phyloP scores from a whole-genome alignment of 805 yeast genomes.

The Lipomyces chichibuensis region DNA sequence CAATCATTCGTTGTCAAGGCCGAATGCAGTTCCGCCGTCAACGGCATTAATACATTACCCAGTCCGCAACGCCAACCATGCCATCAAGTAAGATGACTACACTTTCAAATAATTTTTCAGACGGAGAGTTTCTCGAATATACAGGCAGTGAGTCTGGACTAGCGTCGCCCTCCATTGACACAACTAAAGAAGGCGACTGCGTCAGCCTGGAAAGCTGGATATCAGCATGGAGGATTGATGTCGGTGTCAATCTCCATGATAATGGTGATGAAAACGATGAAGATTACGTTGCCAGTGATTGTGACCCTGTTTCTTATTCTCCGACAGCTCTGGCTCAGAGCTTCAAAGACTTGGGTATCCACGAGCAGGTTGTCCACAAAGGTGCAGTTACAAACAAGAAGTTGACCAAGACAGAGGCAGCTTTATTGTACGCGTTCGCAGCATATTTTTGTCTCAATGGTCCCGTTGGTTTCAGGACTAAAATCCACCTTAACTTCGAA shows the following conservation, averaged over 20 bases:
- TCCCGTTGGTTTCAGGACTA: conserved; percentile 21
- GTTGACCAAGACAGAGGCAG: conserved; percentile 8
- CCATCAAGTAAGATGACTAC: neutral
- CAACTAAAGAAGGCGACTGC: neutral
- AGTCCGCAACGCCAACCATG: neutral
- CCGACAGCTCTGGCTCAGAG: conserved; percentile 5
- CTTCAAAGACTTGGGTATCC: neutral
- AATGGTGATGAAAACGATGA: conserved; percentile 1
- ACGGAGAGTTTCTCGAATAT: conserved; percentile 4
- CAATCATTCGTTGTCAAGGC: neutral
- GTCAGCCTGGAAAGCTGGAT: conserved; percentile 4
- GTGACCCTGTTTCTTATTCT: neutral
- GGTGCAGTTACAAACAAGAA: neutral
- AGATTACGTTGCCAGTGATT: neutral
- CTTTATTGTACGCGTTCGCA: conserved; percentile 22
- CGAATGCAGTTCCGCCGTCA: neutral
- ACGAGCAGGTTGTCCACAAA: conserved; percentile 16
- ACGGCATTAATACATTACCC: neutral
- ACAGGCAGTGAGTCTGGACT: neutral
- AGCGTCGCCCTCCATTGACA: neutral
- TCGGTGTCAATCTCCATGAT: neutral
- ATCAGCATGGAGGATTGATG: neutral
- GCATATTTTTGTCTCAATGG: conserved; percentile 21
- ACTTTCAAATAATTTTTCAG: neutral
- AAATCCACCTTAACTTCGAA: conserved; percentile 8